phyloP scores from a whole-genome alignment of 192 early-diverging fungal species.

The Coemansia sp. region DNA sequence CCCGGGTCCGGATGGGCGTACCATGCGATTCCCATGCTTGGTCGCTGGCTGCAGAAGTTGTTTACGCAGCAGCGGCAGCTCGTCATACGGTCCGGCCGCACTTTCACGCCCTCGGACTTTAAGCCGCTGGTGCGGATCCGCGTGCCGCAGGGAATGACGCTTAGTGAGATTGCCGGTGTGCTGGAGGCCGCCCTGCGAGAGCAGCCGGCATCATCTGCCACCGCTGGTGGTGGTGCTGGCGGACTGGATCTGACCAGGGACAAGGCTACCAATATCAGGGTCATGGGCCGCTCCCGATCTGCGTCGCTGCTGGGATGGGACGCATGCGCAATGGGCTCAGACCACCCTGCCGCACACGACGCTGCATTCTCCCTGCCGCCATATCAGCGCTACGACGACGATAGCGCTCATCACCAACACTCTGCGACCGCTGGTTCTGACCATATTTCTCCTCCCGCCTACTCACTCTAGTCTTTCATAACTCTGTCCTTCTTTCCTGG shows the following conservation, averaged over 20 bases:
- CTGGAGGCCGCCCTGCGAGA: conserved; percentile 6
- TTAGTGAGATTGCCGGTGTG: conserved; percentile 36
- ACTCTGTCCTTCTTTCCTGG: neutral
- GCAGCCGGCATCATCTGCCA: too few species aligned
- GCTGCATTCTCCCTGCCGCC: conserved; percentile 24
- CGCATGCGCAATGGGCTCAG: neutral
- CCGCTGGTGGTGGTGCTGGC: too few species aligned
- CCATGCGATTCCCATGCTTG: conserved; percentile 10
- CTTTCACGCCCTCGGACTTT: conserved; percentile 13
- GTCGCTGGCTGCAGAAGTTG: conserved; percentile 6
- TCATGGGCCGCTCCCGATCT: conserved; percentile 41
- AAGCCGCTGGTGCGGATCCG: conserved; percentile 28
- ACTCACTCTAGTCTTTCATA: conserved; percentile 2
- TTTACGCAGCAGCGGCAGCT: conserved; percentile 32
- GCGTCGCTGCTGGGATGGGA: conserved; percentile 14
- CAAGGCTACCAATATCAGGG: conserved; percentile 41
- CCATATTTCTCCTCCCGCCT: conserved; percentile 23
- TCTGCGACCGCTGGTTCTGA: neutral
- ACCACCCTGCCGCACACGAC: conserved; percentile 1
- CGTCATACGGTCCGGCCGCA: conserved; percentile 26
- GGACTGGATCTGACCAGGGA: conserved; percentile 32
- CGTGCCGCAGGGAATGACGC: conserved; percentile 38
- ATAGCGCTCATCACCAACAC: neutral
- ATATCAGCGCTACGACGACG: conserved; percentile 21
- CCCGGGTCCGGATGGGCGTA: neutral